These are phyloP conservation scores for Globisporangium acanthophoron DNA, from an alignment of 352 stramenopile species.

Conservation along the genomic window DNA sequence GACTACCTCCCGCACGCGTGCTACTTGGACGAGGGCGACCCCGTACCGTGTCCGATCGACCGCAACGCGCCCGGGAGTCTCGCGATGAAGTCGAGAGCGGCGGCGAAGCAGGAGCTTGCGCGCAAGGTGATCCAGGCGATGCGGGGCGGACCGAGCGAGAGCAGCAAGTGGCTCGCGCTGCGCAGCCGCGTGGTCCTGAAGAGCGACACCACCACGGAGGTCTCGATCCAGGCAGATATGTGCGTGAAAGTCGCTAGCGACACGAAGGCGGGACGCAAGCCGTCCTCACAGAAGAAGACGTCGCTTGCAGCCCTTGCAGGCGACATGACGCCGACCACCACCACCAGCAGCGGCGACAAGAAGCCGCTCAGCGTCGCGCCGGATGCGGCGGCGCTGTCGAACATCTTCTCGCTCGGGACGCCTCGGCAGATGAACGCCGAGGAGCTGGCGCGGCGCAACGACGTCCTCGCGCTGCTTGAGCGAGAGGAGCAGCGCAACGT, in stretches of 20 bases:
- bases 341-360: background rate
- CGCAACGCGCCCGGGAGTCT: slow-evolving; percentile 15
- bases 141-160: slow-evolving; percentile 1
- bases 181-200: slow-evolving; percentile 6
- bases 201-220: background rate
- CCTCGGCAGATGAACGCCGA: slow-evolving; percentile 39
- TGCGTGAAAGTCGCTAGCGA: background rate
- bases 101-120: slow-evolving; percentile 5
- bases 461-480: slow-evolving; percentile 45
- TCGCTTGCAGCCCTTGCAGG: background rate
- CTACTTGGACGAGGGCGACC: slow-evolving; percentile 12
- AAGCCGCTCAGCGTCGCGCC: slow-evolving; percentile 12
- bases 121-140: slow-evolving; percentile 15
- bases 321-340: background rate
- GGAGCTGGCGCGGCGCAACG: slow-evolving; percentile 42
- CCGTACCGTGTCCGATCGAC: slow-evolving; percentile 9
- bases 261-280: slow-evolving; percentile 5
- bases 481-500: slow-evolving; percentile 20
- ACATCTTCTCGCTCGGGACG: slow-evolving; percentile 60
- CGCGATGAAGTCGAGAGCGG: slow-evolving; percentile 5
- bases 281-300: background rate
- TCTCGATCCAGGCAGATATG: slow-evolving; percentile 3
- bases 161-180: slow-evolving; percentile 14
- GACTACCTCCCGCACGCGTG: slow-evolving; percentile 8
- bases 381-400: slow-evolving; percentile 30